phyloP scores from a whole-genome alignment of 139 green algal genomes.

The Haematococcus lacustris region DNA sequence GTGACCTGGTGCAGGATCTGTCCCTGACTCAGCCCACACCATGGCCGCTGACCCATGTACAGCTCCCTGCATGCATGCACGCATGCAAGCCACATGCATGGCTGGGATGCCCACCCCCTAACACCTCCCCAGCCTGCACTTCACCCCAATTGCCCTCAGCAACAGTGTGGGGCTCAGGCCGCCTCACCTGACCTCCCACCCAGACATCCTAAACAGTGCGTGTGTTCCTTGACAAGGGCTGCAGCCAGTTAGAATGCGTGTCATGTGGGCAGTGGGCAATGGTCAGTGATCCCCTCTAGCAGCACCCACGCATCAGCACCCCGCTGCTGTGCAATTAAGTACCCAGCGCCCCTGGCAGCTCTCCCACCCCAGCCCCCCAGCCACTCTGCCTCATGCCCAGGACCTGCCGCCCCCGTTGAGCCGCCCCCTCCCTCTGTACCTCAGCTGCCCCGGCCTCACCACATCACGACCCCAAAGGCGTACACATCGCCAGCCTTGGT shows the following conservation, averaged over 20 bases:
- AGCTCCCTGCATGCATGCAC: slow-evolving; percentile 37
- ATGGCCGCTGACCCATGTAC: slow-evolving; percentile 48
- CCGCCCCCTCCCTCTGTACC: not conserved
- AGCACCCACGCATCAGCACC: not conserved
- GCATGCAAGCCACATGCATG: slow-evolving; percentile 33
- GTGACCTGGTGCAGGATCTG: slow-evolving; percentile 44
- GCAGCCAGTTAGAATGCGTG: not conserved
- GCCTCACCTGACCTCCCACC: not conserved
- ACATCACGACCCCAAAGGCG: slow-evolving; percentile 16
- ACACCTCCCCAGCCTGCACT: not conserved
- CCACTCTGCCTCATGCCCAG: not conserved
- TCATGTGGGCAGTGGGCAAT: not conserved
- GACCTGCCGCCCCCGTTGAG: not conserved
- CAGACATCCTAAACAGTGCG: not conserved
- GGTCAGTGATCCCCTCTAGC: not conserved
- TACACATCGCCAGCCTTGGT: slow-evolving; percentile 29
- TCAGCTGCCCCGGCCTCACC: not conserved
- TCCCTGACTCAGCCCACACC: slow-evolving; percentile 35
- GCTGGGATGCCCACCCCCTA: too few relatives aligned
- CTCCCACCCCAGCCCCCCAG: not conserved
- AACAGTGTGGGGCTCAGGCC: not conserved
- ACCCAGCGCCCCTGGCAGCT: not conserved
- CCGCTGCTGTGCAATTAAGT: not conserved
- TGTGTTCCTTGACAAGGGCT: not conserved
- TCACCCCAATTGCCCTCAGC: slow-evolving; percentile 12